Evolutionary conservation across 2,329 filamentous ascomycete species (phyloP).

Genomic region (Teratosphaeria destructans): DNA sequence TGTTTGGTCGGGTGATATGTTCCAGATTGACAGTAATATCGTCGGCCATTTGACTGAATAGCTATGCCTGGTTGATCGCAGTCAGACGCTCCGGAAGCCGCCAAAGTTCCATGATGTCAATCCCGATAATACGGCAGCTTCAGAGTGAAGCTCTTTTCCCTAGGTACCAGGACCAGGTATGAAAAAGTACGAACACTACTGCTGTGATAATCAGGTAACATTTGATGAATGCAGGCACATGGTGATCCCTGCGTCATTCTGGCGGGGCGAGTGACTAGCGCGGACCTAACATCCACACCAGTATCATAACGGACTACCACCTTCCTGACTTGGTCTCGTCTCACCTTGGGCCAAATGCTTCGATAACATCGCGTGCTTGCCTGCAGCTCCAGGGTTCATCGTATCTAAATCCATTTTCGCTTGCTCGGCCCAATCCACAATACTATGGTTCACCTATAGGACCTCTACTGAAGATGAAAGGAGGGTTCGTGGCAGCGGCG

Average conservation of each 20-base stretch:
- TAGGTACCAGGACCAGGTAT: no score
- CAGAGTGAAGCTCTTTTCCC: no score
- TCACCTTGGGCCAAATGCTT: not conserved
- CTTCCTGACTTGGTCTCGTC: not conserved
- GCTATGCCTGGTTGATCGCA: not conserved
- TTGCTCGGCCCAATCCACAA: not conserved
- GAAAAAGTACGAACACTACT: no score
- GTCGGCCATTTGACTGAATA: not conserved
- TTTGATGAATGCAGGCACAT: not conserved
- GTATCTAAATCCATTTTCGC: not conserved
- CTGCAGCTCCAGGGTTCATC: not conserved
- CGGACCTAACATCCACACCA: not conserved
- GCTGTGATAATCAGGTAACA: not conserved
- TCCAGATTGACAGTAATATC: slow-evolving; percentile 6
- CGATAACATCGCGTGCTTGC: not conserved
- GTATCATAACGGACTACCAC: not conserved
- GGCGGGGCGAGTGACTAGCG: not conserved
- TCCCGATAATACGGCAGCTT: no score
- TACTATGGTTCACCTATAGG: not conserved
- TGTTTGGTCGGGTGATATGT: slow-evolving; percentile 16
- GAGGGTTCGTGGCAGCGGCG: not conserved
- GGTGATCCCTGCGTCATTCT: not conserved
- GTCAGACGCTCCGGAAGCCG: not conserved
- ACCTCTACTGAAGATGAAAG: not conserved
- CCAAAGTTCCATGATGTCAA: no score